phyloP scores from a whole-genome alignment of 257 asterid species.

The Avicennia marina region DNA sequence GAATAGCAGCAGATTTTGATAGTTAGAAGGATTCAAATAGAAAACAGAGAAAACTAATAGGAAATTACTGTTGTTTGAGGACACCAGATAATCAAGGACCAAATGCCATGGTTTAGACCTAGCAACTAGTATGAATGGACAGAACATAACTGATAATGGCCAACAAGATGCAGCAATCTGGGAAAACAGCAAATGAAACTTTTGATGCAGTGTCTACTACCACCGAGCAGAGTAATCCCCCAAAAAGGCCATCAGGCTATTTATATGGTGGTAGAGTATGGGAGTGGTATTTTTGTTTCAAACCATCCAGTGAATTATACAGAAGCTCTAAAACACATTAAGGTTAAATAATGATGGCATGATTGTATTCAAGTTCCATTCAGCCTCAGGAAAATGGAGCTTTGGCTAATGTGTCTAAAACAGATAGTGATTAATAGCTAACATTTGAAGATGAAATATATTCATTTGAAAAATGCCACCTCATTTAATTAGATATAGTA shows the following conservation, averaged over 20 bases:
- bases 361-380: neutral
- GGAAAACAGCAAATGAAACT: neutral
- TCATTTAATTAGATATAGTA: too few relatives aligned
- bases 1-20: neutral
- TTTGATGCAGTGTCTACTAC: too few relatives aligned
- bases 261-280: neutral
- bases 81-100: neutral
- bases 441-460: neutral
- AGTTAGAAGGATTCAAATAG: neutral
- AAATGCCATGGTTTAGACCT: too few relatives aligned
- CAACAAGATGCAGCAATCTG: neutral
- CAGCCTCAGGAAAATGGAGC: neutral
- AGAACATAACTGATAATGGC: neutral
- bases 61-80: neutral
- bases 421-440: neutral
- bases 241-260: neutral
- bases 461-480: neutral
- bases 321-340: too few relatives aligned
- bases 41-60: neutral
- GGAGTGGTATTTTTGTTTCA: neutral
- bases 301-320: neutral
- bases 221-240: neutral
- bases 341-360: too few relatives aligned
- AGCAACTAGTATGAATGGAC: neutral
- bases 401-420: neutral